Evolutionary conservation across 495 filamentous ascomycete genomes (phyloP).

Genomic region (Clohesyomyces aquaticus): DNA sequence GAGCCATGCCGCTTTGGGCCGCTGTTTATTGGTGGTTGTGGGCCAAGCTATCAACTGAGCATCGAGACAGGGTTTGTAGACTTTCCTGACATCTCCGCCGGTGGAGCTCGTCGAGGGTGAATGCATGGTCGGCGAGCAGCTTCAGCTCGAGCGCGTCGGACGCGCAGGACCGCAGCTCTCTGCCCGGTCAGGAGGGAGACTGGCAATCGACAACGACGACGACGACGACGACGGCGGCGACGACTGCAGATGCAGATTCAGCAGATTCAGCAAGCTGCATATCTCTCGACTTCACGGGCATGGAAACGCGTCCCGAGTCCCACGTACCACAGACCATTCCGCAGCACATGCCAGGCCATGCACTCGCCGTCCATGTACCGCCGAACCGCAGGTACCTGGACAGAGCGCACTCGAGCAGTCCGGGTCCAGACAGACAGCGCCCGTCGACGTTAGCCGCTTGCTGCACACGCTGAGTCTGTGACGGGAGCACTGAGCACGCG

Average conservation of each 20-base stretch:
- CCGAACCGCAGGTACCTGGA: not conserved
- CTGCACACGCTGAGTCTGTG: not conserved
- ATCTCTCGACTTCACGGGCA: not conserved
- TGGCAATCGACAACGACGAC: too few species aligned
- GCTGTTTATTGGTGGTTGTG: conserved; percentile 20
- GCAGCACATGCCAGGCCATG: not conserved
- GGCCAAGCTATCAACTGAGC: not conserved
- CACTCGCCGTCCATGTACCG: not conserved
- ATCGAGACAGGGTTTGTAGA: conserved; percentile 2
- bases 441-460: not conserved
- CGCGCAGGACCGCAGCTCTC: not conserved
- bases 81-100: not conserved
- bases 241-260: not conserved
- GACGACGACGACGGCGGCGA: not conserved
- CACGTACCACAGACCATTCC: conserved; percentile 2
- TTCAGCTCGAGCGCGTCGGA: conserved; percentile 7
- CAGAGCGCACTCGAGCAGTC: too few species aligned
- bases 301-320: conserved; percentile 2
- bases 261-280: not conserved
- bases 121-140: not conserved
- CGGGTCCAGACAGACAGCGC: too few species aligned
- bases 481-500: not conserved
- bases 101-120: not conserved
- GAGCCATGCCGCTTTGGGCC: conserved; percentile 20
- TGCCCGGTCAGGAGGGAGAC: not conserved